Evolutionary conservation across 208 protist species (phyloP), one percentile per base, ranked within the genome.

Genomic region (Trichomonas vaginalis): DNA sequence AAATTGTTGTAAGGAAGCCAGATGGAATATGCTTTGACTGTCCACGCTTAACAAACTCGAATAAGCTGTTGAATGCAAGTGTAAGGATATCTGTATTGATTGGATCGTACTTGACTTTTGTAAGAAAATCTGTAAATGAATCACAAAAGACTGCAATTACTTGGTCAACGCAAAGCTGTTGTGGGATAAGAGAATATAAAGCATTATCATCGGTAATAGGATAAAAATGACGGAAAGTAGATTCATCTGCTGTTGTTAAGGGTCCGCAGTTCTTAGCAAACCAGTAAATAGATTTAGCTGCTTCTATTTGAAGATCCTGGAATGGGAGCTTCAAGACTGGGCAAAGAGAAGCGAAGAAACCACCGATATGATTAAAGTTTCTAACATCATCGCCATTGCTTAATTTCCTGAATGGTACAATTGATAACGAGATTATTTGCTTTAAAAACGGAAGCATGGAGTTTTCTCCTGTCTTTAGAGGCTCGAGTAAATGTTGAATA

Each of bases 21-120:
- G 86, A 45, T 51, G 23, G 17, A 39, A 92, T 47, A 47, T 51
- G 27, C 8, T n/a, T 35, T 39, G 86, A 46, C 37, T 56, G 45
- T 21, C 86, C 86, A 39, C 86, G 40, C 86, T 92, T 92, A 35
- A 92, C 86, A 51, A 92, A 92, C 39, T 92, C 86, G 46, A 92
- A 92, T n/a, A 92, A 45, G 8, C 15, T 39, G 42, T 45, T 48
- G 40, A 92, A 92, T 2, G 40, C 42, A n/a, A 92, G 27, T 51
- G 45, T n/a, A 51, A 92, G 39, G 3, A 51, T 42, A 51, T 92
- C 86, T 42, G 15, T 51, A 51, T 40, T 92, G 15, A 17, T 39
- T 42, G 15, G 42, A 39, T 92, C 45, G 14, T 49, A 14, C 2
- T 42, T 27, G 56, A 48, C 45, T 35, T 48, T 39, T 17, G 8